phyloP scores from a whole-genome alignment of 2,329 filamentous ascomycete species.

The Trichoderma afroharzianum region DNA sequence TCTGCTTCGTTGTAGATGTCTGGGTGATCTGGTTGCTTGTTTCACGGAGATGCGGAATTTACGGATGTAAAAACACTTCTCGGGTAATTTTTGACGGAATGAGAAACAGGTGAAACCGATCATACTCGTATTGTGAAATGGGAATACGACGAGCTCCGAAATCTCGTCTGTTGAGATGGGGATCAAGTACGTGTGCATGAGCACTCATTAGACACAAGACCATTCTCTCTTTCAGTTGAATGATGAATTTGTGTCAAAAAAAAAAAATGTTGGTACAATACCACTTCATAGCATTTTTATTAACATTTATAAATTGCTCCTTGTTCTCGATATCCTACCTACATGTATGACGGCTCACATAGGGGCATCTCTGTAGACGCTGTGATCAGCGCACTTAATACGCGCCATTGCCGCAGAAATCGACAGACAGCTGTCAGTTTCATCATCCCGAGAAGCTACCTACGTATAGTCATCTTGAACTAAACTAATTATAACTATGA shows the following conservation, averaged over 20 bases:
- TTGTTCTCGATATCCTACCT: background rate
- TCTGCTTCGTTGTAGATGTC: too few relatives aligned
- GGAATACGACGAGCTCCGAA: background rate
- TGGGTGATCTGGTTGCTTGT: rapidly evolving
- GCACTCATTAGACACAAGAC: background rate
- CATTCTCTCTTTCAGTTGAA: background rate
- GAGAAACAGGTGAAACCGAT: too few relatives aligned
- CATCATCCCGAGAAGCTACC: background rate
- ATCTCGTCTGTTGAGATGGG: background rate
- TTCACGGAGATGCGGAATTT: background rate
- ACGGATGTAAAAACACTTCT: background rate
- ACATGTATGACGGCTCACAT: background rate
- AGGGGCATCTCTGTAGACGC: background rate
- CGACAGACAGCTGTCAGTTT: background rate
- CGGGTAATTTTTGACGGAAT: background rate
- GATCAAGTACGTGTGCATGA: background rate
- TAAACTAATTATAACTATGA: background rate
- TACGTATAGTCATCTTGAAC: background rate
- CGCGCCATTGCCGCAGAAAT: background rate
- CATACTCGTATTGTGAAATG: background rate
- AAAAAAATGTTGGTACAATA: background rate
- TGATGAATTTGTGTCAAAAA: background rate
- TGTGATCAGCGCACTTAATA: background rate
- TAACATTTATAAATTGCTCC: too few relatives aligned
- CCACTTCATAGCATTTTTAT: background rate